Evolutionary conservation across 306 rosid species (phyloP).

Genomic region (Dryas octopetala): DNA sequence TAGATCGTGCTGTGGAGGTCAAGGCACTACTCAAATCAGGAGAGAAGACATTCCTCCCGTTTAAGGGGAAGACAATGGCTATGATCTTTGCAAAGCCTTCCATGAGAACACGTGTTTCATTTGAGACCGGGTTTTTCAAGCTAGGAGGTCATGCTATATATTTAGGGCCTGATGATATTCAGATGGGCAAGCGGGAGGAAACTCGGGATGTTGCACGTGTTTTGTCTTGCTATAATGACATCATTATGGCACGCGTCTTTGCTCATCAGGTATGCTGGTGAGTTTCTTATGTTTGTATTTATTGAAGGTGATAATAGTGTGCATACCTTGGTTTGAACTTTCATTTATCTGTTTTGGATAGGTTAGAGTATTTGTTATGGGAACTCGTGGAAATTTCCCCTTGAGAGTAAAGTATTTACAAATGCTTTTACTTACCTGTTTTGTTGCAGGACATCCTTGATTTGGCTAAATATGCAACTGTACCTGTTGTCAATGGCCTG

Average conservation of each 20-base stretch:
- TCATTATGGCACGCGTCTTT: constrained; percentile 94
- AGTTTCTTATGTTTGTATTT: constrained; percentile 33
- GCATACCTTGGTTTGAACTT: neutral
- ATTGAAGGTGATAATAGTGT: neutral
- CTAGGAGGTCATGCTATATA: constrained; percentile 93
- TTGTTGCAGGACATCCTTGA: constrained; percentile 82
- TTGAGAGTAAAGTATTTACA: neutral
- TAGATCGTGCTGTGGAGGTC: constrained; percentile 77
- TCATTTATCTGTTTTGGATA: neutral
- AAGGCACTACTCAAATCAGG: constrained; percentile 83
- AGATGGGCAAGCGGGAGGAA: constrained; percentile 98
- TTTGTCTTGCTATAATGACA: constrained; percentile 77
- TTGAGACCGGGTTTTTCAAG: constrained; percentile 84
- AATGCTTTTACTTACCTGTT: constrained; percentile 6
- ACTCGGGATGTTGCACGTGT: constrained; percentile 93
- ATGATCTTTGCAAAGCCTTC: constrained; percentile 98
- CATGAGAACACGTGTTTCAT: constrained; percentile 93
- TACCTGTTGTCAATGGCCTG: constrained; percentile 93
- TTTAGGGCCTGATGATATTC: constrained; percentile 92
- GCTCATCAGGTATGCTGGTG: constrained; percentile 90
- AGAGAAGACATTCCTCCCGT: constrained; percentile 74
- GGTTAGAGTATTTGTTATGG: neutral
- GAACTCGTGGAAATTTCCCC: neutral
- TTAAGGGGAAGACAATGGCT: constrained; percentile 90
- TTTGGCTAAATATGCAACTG: constrained; percentile 74